Evolutionary conservation across 2,329 filamentous ascomycete genomes (phyloP).

Genomic region (Aureobasidium sp.): DNA sequence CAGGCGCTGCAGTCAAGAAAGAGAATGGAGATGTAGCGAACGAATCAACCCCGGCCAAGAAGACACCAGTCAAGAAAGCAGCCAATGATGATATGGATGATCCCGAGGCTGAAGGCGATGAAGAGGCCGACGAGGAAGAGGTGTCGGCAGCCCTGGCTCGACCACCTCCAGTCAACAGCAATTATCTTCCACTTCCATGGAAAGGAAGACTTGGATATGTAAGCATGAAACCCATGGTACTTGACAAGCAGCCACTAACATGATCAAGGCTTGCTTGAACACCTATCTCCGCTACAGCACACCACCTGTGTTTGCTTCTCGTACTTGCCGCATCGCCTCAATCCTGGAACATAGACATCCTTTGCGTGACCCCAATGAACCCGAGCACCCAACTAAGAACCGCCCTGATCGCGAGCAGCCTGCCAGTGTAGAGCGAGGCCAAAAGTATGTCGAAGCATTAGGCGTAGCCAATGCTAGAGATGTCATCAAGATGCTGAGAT

Average conservation of each 20-base stretch:
- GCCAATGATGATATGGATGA: constrained; percentile 31
- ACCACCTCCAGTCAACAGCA: constrained; percentile 73
- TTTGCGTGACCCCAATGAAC: constrained; percentile 64
- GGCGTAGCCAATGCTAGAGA: constrained; percentile 78
- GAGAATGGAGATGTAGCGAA: constrained; percentile 19
- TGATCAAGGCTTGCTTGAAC: constrained; percentile 69
- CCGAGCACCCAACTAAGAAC: constrained; percentile 79
- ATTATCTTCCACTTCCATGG: constrained; percentile 80
- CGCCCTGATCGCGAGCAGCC: constrained; percentile 68
- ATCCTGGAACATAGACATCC: constrained; percentile 86
- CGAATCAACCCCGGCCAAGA: constrained; percentile 19
- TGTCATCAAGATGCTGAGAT: constrained; percentile 75
- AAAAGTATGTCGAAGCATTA: constrained; percentile 66
- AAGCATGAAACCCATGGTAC: constrained; percentile 33
- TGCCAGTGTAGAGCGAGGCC: constrained; percentile 59
- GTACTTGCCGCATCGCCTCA: constrained; percentile 84
- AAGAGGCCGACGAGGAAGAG: constrained; percentile 50
- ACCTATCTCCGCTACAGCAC: constrained; percentile 80
- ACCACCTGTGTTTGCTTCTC: constrained; percentile 80
- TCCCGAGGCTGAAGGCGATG: constrained; percentile 48
- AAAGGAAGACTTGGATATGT: constrained; percentile 85
- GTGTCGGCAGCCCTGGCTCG: constrained; percentile 53
- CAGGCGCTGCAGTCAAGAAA: constrained; percentile 18
- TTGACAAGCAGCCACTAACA: not conserved
- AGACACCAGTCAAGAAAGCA: constrained; percentile 22